Conservation (phyloP, 495 filamentous ascomycete species). For the Daldinia decipiens region DNA sequence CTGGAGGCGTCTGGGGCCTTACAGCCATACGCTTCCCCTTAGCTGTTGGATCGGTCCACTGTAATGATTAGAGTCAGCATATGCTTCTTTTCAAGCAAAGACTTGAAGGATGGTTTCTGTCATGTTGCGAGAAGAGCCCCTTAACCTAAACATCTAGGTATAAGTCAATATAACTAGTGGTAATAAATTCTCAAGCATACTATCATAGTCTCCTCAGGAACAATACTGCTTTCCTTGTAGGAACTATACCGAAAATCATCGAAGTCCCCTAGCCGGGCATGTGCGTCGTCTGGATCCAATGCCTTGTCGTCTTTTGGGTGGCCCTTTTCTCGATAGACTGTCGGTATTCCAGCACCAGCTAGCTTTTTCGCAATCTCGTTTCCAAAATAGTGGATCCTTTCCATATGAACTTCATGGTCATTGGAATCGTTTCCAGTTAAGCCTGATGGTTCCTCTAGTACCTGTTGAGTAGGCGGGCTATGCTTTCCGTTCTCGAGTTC, state of each 20-base stretch:
- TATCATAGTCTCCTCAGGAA: constrained; percentile 40
- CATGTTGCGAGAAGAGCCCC: neutral
- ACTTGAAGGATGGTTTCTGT: neutral
- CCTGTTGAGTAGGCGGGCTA: neutral
- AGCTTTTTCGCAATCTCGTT: constrained; percentile 23
- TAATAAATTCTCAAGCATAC: neutral
- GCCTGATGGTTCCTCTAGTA: constrained; percentile 20
- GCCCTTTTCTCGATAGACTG: constrained; percentile 23
- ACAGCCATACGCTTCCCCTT: constrained; percentile 28
- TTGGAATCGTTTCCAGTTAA: neutral
- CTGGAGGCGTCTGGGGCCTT: constrained; percentile 22
- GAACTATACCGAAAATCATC: constrained; percentile 27
- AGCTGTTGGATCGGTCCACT: constrained; percentile 30
- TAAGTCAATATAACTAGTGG: neutral
- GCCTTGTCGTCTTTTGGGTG: constrained; percentile 21
- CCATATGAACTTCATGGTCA: constrained; percentile 26
- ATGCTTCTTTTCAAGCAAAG: neutral
- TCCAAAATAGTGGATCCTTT: constrained; percentile 26
- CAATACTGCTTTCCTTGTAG: constrained; percentile 28
- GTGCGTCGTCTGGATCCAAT: neutral
- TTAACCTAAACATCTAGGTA: neutral
- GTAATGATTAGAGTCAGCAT: neutral
- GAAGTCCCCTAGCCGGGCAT: constrained; percentile 22
- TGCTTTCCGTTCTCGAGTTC: neutral
- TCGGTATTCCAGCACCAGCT: constrained; percentile 6